phyloP scores from a whole-genome alignment of 805 yeast genomes.

The Ogataea corticis region DNA sequence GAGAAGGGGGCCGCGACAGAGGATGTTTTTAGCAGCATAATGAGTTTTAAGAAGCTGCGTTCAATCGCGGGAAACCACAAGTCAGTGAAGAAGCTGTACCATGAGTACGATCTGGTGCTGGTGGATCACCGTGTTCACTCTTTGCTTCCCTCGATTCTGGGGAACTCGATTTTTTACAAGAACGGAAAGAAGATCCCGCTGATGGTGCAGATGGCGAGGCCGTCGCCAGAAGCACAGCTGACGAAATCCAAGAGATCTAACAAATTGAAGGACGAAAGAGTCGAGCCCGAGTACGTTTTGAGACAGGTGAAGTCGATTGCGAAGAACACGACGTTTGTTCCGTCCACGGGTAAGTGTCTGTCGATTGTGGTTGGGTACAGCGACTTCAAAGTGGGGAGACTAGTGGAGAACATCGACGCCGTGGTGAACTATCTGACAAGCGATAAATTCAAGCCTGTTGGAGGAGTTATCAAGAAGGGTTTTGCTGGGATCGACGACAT shows the following conservation, averaged over 20 bases:
- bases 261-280: conserved; percentile 54
- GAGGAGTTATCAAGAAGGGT: conserved; percentile 52
- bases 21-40: conserved; percentile 60
- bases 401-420: conserved; percentile 54
- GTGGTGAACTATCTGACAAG: conserved; percentile 50
- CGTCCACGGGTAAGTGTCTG: conserved; percentile 59
- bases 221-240: conserved; percentile 35
- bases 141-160: conserved; percentile 57
- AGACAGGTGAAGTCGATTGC: conserved; percentile 66
- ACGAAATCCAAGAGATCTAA: conserved; percentile 36
- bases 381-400: conserved; percentile 41
- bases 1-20: conserved; percentile 55
- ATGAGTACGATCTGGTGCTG: conserved; percentile 65
- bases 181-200: conserved; percentile 68
- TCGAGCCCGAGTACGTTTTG: conserved; percentile 65
- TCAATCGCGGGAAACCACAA: conserved; percentile 44
- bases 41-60: conserved; percentile 58
- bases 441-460: conserved; percentile 50
- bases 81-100: conserved; percentile 47
- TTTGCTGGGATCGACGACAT: conserved; percentile 48
- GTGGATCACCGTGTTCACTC: conserved; percentile 70
- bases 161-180: conserved; percentile 56
- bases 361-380: conserved; percentile 61
- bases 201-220: conserved; percentile 60
- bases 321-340: conserved; percentile 61